phyloP scores from a whole-genome alignment of 2,329 filamentous ascomycete genomes.

The Mycosphaerella sp. region DNA sequence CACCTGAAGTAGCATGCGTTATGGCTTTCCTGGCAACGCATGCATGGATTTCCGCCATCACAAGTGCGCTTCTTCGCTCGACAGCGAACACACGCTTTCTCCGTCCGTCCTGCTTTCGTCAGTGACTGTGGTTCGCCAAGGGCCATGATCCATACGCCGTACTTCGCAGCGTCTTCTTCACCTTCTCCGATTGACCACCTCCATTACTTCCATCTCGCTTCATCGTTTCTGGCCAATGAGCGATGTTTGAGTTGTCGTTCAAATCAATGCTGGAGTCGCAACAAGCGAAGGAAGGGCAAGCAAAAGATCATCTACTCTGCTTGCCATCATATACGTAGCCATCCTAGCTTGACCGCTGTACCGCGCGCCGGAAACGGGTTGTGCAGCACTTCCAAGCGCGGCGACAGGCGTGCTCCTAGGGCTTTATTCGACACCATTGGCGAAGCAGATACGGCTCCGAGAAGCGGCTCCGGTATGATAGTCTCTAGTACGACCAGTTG shows the following conservation, averaged over 20 bases:
- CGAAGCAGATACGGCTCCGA: conserved; percentile 10
- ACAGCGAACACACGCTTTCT: conserved; percentile 23
- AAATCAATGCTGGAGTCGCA: background rate
- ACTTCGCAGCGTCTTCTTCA: conserved; percentile 18
- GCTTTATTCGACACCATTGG: conserved; percentile 10
- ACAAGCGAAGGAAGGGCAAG: background rate
- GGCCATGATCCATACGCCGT: background rate
- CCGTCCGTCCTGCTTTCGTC: conserved; percentile 9
- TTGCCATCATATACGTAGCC: background rate
- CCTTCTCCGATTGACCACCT: conserved; percentile 17
- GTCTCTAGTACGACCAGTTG: conserved; percentile 4
- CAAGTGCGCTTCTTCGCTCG: conserved; percentile 22
- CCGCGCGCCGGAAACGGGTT: conserved; percentile 8
- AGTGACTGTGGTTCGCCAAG: background rate
- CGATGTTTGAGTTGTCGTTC: background rate
- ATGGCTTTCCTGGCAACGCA: conserved; percentile 20
- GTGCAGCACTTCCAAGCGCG: conserved; percentile 3
- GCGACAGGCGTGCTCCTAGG: conserved; percentile 5
- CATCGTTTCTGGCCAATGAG: conserved; percentile 5
- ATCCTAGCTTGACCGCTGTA: conserved; percentile 1
- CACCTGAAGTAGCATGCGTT: conserved; percentile 23
- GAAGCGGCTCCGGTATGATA: conserved; percentile 8
- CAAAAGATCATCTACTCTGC: background rate
- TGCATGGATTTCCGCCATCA: conserved; percentile 19
- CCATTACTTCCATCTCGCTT: conserved; percentile 15